Percentiles rank a stretch among this genome's conserved stretches.
Evolutionary conservation across 106 monocot species (phyloP).

Genomic region (Vanilla planifolia): DNA sequence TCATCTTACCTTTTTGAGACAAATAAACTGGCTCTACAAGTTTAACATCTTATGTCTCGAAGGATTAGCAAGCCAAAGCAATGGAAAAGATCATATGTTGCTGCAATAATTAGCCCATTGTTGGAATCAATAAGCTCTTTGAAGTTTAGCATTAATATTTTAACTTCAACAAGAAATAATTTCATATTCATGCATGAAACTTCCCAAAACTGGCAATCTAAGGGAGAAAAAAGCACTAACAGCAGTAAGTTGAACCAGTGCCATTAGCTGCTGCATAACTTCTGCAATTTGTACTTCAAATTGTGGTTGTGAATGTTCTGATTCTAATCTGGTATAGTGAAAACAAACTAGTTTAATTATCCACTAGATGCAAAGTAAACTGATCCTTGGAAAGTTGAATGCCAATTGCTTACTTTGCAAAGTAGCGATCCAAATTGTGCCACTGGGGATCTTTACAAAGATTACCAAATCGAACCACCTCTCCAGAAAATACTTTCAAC

Average conservation of each 20-base stretch:
- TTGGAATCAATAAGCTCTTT: too few relatives aligned
- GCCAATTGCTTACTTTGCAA: slow-evolving; percentile 11
- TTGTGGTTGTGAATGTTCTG: slow-evolving; percentile 55
- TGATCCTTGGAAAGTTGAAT: background rate
- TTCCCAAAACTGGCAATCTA: background rate
- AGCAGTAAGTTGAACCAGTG: slow-evolving; percentile 66
- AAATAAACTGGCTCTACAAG: too few relatives aligned
- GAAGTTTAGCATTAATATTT: background rate
- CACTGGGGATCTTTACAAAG: slow-evolving; percentile 82
- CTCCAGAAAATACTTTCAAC: slow-evolving; percentile 61
- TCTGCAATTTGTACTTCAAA: slow-evolving; percentile 57
- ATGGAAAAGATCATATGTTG: background rate
- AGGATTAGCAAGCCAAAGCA: background rate
- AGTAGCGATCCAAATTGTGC: slow-evolving; percentile 69
- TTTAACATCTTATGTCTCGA: background rate
- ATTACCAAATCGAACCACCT: slow-evolving; percentile 80
- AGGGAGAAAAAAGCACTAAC: slow-evolving; percentile 31
- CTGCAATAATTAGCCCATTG: background rate
- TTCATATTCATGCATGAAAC: background rate
- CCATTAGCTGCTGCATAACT: slow-evolving; percentile 64
- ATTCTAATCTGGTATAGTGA: slow-evolving; percentile 45
- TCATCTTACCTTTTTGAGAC: too few relatives aligned
- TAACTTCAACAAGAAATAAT: background rate
- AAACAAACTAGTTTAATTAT: slow-evolving; percentile 2
- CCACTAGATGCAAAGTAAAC: background rate